Base-by-base conservation (phyloP, 2,329 filamentous ascomycete genomes). In the Epicoccum sorghinum region DNA sequence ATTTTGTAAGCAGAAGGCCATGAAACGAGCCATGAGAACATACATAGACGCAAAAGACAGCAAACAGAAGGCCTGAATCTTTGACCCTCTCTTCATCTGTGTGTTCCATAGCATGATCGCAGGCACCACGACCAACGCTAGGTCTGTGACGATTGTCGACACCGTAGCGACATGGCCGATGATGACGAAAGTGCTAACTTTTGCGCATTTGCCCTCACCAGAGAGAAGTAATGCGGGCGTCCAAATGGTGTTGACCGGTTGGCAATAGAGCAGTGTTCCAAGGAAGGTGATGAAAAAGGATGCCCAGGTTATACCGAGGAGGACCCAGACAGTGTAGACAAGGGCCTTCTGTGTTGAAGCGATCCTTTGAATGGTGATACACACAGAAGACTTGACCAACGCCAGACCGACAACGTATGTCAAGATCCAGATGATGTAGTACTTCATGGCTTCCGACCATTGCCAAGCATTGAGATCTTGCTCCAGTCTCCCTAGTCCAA, bases 381-480 rank as follows among this genome's bases (percentile, higher is more conserved):
- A 67, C 4, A 67, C 57, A 0, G 62, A 65, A 0, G 62, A 67
- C n/a, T 67, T 67, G 23, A 67, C 59, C 12, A 54, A 56, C 3
- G 62, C 62, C 9, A 67, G 58, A n/a, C 54, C 59, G 4, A 67
- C 46, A 18, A 67, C 64, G 40, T 67, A 67, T 4, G 52, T 55
- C 52, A 67, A 43, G 14, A 65, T 67, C 64, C 64, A 67, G 30
- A 67, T 61, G 38, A 67, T 60, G 53, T 67, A 67, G 47, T 61
- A 64, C 25, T 67, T 64, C 50, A 67, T 45, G 12, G 59, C 52
- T 23, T 67, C 53, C 1, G 47, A 47, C 38, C 48, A 55, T 37
- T 67, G 64, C 64, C 62, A 67, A 4, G 24, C 23, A 35, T 65
- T 67, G 4, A 67, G 54, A n/a, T 62, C 51, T 8, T 41, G 32